Conservation (phyloP, 139 green algal genomes). For the Chlorella sp. region DNA sequence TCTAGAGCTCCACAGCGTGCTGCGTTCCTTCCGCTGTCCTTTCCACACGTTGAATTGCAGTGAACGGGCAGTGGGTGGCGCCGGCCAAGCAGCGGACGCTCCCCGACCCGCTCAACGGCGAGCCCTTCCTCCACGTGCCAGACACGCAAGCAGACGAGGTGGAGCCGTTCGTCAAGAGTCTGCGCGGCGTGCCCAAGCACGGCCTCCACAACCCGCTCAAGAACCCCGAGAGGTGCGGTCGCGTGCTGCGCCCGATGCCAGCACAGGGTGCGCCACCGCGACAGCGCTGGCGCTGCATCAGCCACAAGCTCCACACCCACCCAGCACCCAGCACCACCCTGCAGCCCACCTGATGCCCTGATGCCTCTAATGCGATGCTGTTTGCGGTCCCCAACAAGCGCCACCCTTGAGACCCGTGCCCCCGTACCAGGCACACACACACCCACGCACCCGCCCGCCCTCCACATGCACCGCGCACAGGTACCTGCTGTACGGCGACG, state of each 20-base stretch:
- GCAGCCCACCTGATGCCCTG: too few species aligned
- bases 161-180: conserved; percentile 65
- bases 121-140: conserved; percentile 64
- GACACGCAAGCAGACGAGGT: conserved; percentile 62
- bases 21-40: too few species aligned
- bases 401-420: background rate
- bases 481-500: conserved; percentile 86
- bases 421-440: background rate
- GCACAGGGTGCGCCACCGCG: too few species aligned
- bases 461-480: conserved; percentile 26
- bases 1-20: too few species aligned
- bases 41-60: too few species aligned
- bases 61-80: background rate
- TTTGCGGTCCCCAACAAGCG: background rate
- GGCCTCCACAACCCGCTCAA: conserved; percentile 94
- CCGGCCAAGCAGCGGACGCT: conserved; percentile 31
- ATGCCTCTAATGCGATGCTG: background rate
- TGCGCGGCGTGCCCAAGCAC: conserved; percentile 69
- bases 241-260: too few species aligned
- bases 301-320: too few species aligned
- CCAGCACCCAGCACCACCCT: too few species aligned
- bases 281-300: too few species aligned
- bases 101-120: conserved; percentile 74
- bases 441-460: too few species aligned
- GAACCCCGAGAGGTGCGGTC: conserved; percentile 80